phyloP scores from a whole-genome alignment of 192 early-diverging fungal genomes.

The Mortierella antarctica region DNA sequence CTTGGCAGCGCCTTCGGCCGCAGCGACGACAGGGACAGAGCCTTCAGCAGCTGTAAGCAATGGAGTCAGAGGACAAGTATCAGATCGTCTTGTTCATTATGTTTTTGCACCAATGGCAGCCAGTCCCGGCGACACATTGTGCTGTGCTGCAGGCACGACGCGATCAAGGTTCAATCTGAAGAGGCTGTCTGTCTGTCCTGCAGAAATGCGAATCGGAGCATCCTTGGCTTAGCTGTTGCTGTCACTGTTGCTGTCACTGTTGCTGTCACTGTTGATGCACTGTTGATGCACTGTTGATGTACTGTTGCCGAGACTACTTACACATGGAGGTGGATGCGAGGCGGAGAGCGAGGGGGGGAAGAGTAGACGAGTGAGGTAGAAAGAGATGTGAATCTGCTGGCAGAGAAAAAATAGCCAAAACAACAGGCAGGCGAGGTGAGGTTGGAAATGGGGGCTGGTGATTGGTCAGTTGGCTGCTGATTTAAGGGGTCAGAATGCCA shows the following conservation, averaged over 20 bases:
- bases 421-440: too few relatives aligned
- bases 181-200: too few relatives aligned
- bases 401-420: slow-evolving; percentile 66
- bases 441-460: too few relatives aligned
- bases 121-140: too few relatives aligned
- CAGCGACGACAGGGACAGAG: slow-evolving; percentile 76
- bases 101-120: too few relatives aligned
- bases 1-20: slow-evolving; percentile 52
- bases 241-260: not conserved
- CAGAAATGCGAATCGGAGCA: not conserved
- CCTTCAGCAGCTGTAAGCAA: slow-evolving; percentile 69
- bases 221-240: not conserved
- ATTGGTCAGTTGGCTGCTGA: too few relatives aligned
- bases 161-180: not conserved
- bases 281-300: not conserved
- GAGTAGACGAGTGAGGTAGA: slow-evolving; percentile 1
- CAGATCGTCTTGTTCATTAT: not conserved
- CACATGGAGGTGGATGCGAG: slow-evolving; percentile 3
- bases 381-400: slow-evolving; percentile 1
- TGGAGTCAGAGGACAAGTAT: not conserved
- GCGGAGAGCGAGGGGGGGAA: not conserved
- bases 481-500: too few relatives aligned
- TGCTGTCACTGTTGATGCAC: not conserved
- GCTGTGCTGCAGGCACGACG: not conserved
- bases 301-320: not conserved